Conservation (phyloP, 164 flowering plant species). For the Stephania yunnanensis region DNA sequence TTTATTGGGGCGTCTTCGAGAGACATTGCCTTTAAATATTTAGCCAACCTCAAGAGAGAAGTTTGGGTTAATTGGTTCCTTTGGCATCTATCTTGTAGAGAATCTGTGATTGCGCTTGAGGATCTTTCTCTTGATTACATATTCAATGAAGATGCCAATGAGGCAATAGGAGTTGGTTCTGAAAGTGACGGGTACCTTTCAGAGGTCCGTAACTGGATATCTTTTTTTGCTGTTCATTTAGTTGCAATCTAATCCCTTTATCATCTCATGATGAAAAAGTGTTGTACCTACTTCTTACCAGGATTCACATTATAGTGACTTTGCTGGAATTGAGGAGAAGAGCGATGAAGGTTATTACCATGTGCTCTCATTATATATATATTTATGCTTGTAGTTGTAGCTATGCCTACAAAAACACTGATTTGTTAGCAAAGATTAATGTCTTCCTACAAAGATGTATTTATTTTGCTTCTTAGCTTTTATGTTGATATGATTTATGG, state of each 20-base stretch:
- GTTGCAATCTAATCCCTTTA: background rate
- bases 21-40: no score
- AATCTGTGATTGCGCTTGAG: slow-evolving; percentile 26
- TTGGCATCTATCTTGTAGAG: slow-evolving; percentile 25
- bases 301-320: slow-evolving; percentile 35
- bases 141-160: slow-evolving; percentile 49
- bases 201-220: slow-evolving; percentile 48
- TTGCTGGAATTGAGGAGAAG: slow-evolving; percentile 30
- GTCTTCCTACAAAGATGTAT: background rate
- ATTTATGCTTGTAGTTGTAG: background rate
- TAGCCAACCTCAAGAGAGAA: background rate
- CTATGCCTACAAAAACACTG: background rate
- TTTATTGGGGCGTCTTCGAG: no score
- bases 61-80: background rate
- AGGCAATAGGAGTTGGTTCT: slow-evolving; percentile 43
- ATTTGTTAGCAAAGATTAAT: background rate
- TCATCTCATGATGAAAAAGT: slow-evolving; percentile 5
- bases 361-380: background rate
- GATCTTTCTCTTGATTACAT: slow-evolving; percentile 48
- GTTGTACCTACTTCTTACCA: slow-evolving; percentile 16
- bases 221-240: background rate
- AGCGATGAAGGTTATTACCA: slow-evolving; percentile 16
- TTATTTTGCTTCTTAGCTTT: background rate
- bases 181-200: slow-evolving; percentile 89
- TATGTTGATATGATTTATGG: background rate